A percentile compares a stretch with the other conserved stretches of the same genome.
Evolutionary conservation across 345 rosid species (phyloP).

Genomic region (Turritis glabra): DNA sequence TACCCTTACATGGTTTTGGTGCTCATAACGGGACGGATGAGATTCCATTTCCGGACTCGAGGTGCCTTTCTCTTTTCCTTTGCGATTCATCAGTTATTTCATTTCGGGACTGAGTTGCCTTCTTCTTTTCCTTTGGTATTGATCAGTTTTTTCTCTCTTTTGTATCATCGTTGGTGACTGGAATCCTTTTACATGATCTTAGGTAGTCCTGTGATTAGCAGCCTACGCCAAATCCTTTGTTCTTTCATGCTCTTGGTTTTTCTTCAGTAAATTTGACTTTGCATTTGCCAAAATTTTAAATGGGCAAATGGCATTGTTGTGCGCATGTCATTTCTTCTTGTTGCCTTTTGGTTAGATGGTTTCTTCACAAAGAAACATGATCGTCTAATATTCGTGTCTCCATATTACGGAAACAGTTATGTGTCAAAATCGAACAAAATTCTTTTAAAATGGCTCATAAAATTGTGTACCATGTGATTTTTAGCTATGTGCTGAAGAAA

Average conservation of each 20-base stretch:
- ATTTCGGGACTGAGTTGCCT: neutral
- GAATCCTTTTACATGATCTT: slow-evolving; percentile 5
- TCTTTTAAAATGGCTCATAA: slow-evolving; percentile 5
- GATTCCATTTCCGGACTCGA: slow-evolving; percentile 55
- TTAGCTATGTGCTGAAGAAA: slow-evolving; percentile 81
- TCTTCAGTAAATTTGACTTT: neutral
- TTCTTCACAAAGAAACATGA: slow-evolving; percentile 14
- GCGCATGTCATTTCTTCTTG: slow-evolving; percentile 16
- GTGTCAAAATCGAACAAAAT: neutral
- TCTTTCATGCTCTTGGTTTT: slow-evolving; percentile 18
- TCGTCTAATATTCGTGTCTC: neutral
- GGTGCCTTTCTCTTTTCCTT: slow-evolving; percentile 46
- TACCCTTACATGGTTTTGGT: slow-evolving; percentile 69
- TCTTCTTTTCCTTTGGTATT: neutral
- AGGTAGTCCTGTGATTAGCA: slow-evolving; percentile 15
- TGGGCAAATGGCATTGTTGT: neutral
- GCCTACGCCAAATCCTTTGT: neutral
- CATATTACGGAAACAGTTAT: neutral
- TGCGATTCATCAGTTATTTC: neutral
- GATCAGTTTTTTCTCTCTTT: slow-evolving; percentile 3
- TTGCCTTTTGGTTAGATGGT: slow-evolving; percentile 14
- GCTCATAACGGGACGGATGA: slow-evolving; percentile 62
- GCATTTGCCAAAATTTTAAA: neutral
- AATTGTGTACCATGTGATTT: slow-evolving; percentile 26
- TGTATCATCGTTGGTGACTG: slow-evolving; percentile 15